Conservation (phyloP, 768 basidiomycete genomes). For the Tylopilus intermedius region DNA sequence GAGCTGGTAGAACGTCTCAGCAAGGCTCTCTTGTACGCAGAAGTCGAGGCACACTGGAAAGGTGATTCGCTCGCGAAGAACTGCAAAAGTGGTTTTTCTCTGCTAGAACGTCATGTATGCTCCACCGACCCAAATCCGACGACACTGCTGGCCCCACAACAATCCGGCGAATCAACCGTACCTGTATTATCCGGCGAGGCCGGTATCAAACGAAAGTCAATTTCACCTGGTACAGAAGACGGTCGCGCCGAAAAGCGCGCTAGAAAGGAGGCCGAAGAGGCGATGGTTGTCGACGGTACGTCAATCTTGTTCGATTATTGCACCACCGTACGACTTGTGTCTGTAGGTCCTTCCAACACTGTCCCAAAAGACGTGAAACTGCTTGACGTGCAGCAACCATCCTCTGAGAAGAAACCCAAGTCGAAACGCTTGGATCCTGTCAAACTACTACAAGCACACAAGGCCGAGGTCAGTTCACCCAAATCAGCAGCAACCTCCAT, state of each 20-base stretch:
- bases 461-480: slow-evolving; percentile 45
- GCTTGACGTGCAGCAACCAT: slow-evolving; percentile 17
- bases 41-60: slow-evolving; percentile 82
- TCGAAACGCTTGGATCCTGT: slow-evolving; percentile 36
- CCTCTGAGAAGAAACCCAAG: slow-evolving; percentile 33
- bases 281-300: slow-evolving; percentile 42
- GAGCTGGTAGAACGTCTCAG: slow-evolving; percentile 76
- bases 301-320: slow-evolving; percentile 27
- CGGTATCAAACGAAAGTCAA: slow-evolving; percentile 49
- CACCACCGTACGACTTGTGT: slow-evolving; percentile 1
- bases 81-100: slow-evolving; percentile 67
- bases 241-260: slow-evolving; percentile 61
- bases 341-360: slow-evolving; percentile 12
- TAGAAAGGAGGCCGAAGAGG: slow-evolving; percentile 45
- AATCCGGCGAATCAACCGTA: slow-evolving; percentile 10
- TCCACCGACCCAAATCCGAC: slow-evolving; percentile 41
- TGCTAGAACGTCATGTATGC: slow-evolving; percentile 73
- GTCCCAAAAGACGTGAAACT: slow-evolving; percentile 19
- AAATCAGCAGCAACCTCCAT: slow-evolving; percentile 8
- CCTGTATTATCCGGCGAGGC: slow-evolving; percentile 17
- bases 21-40: slow-evolving; percentile 75
- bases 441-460: slow-evolving; percentile 53
- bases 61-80: slow-evolving; percentile 53
- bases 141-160: slow-evolving; percentile 14
- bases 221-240: slow-evolving; percentile 39